These are phyloP conservation scores for Tolypocladium ophioglossoides DNA, from an alignment of 2,329 filamentous ascomycete species.

Conservation along the genomic window DNA sequence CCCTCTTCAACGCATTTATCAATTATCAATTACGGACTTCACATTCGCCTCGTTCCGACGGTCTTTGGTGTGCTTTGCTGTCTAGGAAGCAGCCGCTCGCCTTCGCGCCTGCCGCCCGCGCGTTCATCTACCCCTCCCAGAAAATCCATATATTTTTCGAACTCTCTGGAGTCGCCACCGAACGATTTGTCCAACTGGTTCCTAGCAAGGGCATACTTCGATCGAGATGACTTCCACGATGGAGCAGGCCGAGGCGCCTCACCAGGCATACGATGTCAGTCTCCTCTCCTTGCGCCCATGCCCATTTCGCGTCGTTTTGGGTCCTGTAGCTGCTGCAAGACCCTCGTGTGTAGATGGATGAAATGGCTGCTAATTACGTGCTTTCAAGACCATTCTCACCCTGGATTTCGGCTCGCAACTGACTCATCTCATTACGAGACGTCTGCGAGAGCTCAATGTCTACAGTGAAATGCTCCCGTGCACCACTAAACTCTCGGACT, in stretches of 20 bases:
- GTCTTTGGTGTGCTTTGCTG: no score
- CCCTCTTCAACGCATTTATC: no score
- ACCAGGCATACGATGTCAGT: slow-evolving; percentile 6
- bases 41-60: no score
- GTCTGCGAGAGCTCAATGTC: slow-evolving; percentile 61
- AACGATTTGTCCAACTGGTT: neutral
- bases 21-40: no score
- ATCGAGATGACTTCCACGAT: neutral
- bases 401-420: slow-evolving; percentile 52
- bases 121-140: no score
- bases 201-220: neutral
- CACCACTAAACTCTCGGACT: slow-evolving; percentile 67
- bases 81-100: no score
- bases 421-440: slow-evolving; percentile 61
- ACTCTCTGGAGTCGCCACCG: neutral
- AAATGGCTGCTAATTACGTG: neutral
- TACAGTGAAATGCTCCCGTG: slow-evolving; percentile 85
- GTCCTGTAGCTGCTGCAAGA: neutral
- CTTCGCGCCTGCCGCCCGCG: no score
- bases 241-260: slow-evolving; percentile 6
- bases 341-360: neutral
- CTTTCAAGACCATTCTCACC: slow-evolving; percentile 51
- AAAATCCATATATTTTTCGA: no score
- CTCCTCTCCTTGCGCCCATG: neutral
- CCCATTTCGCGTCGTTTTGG: neutral